These are phyloP conservation scores for Dactylorhiza incarnata DNA, from an alignment of 106 monocot genomes.

Conservation along the genomic window DNA sequence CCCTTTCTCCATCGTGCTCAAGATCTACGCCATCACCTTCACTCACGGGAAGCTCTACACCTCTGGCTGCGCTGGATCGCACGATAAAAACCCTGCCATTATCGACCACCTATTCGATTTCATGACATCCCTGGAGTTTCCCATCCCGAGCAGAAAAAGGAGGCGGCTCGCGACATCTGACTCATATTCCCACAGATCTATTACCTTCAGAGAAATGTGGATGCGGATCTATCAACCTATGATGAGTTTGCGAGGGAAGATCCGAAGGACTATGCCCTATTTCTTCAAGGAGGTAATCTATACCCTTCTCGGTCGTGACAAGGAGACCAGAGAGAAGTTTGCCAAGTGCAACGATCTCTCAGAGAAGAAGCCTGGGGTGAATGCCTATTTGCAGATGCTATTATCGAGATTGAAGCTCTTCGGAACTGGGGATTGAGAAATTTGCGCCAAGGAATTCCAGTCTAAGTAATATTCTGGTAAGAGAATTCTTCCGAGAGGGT, in stretches of 20 bases:
- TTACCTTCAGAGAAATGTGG: slow-evolving; percentile 60
- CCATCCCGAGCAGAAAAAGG: slow-evolving; percentile 23
- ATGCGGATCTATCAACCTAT: slow-evolving; percentile 51
- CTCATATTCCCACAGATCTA: slow-evolving; percentile 67
- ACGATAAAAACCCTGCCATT: too few relatives aligned
- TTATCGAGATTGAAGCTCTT: slow-evolving; percentile 53
- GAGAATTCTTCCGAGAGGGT: neutral
- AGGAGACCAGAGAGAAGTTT: slow-evolving; percentile 68
- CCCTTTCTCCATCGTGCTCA: too few relatives aligned
- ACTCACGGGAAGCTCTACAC: too few relatives aligned
- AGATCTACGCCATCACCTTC: too few relatives aligned
- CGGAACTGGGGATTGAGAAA: slow-evolving; percentile 21
- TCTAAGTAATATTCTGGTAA: neutral
- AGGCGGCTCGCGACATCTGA: slow-evolving; percentile 47
- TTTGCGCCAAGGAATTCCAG: neutral
- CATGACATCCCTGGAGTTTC: slow-evolving; percentile 45
- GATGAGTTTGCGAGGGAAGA: slow-evolving; percentile 64
- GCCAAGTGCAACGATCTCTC: slow-evolving; percentile 49
- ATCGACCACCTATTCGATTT: too few relatives aligned
- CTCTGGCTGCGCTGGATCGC: too few relatives aligned
- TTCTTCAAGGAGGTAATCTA: slow-evolving; percentile 81
- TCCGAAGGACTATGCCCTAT: slow-evolving; percentile 50
- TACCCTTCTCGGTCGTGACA: slow-evolving; percentile 37
- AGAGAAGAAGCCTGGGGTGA: slow-evolving; percentile 43
- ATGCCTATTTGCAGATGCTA: slow-evolving; percentile 50